These are phyloP conservation scores for Mucor saturninus DNA, from an alignment of 371 early-diverging fungal genomes.

Conservation along the genomic window DNA sequence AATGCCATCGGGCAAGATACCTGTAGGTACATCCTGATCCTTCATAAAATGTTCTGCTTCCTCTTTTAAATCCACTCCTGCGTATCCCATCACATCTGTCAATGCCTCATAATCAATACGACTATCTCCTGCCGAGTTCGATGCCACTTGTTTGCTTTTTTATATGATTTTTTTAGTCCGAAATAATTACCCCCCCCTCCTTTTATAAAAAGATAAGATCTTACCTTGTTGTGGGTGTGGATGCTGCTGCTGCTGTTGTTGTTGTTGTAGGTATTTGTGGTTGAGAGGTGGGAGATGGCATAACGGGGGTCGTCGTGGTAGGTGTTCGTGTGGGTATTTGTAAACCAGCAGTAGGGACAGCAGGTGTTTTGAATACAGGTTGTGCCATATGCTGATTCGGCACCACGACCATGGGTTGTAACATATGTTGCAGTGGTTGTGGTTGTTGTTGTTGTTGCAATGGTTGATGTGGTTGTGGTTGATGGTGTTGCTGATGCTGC, in stretches of 20 bases:
- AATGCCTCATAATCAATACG: constrained; percentile 67
- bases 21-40: constrained; percentile 40
- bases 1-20: constrained; percentile 31
- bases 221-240: neutral
- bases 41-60: constrained; percentile 62
- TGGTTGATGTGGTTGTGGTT: constrained; percentile 16
- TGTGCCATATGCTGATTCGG: neutral
- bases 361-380: constrained; percentile 43
- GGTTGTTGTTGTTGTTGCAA: neutral
- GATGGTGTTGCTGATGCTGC: constrained; percentile 13
- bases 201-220: neutral
- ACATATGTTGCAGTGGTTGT: neutral
- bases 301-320: neutral
- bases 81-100: constrained; percentile 86
- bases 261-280: constrained; percentile 2
- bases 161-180: too few relatives aligned
- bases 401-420: neutral
- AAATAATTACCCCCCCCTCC: too few relatives aligned
- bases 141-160: too few relatives aligned
- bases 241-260: constrained; percentile 20
- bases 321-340: constrained; percentile 32
- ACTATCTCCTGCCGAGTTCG: constrained; percentile 15
- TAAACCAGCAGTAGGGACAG: constrained; percentile 30
- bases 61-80: constrained; percentile 83
- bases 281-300: constrained; percentile 15